Evolutionary conservation across 23 red algal species (phyloP), one percentile per base, ranked within the genome.

Genomic region (Cyanidium caldarium): DNA sequence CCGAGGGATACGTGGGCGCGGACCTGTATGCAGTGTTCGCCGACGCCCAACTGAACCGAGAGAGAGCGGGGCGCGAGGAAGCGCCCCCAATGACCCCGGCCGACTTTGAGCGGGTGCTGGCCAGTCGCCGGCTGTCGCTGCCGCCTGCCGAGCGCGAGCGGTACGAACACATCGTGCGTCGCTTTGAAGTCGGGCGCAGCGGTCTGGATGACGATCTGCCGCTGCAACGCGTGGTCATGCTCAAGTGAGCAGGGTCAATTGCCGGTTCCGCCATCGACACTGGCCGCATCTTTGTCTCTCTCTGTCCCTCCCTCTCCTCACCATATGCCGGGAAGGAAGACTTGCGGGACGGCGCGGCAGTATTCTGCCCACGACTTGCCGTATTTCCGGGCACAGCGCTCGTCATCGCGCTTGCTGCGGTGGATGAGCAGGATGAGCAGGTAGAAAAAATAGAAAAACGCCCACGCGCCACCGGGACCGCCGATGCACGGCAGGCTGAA

Each of bases 371-470:
- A 96, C n/a, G 82, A 2, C 14, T 40, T 51, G 34, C 78, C 86
- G 72, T 96, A 96, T 44, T 87, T 87, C 16, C 35, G 45, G 2
- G 79, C 75, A 68, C 91, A 96, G 38, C 83, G 35, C 39, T 84
- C 65, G 41, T 96, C 83, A 29, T 96, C 91, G 20, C 91, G 73
- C 69, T 73, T 79, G 39, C 83, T 79, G 10, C 91, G 78, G 44
- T 96, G 91, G 2, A 96, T 67, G 2, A 86, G 70, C 2, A 96
- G 77, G 2, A 96, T 43, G 17, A 96, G 77, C 29, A 96, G 74
- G 65, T 96, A 96, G 21, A 96, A 43, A 77, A 96, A 87, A 71
- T 96, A 96, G 69, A 87, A 84, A 29, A 87, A 96, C 5, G 80
- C 67, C 33, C 78, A 35, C 14, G 73, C 66, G 15, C 35, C 44